Evolutionary conservation across 2,329 filamentous ascomycete species (phyloP).

Genomic region (Rhytidhysteron rufulum): DNA sequence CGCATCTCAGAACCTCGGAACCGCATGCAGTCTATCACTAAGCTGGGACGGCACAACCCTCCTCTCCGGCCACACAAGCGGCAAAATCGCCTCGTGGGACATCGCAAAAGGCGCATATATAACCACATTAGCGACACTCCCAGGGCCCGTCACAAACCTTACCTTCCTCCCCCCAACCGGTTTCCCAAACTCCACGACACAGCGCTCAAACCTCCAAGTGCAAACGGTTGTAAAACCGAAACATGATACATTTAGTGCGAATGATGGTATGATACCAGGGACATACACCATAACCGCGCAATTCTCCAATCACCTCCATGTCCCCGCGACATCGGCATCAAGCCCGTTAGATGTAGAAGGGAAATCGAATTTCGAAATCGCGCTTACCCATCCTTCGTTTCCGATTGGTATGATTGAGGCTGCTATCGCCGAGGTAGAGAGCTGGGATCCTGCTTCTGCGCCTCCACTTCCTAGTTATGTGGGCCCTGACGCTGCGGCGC

Average conservation of each 20-base stretch:
- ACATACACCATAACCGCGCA: slow-evolving; percentile 65
- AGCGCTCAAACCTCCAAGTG: slow-evolving; percentile 45
- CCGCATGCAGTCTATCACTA: slow-evolving; percentile 64
- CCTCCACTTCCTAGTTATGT: too few species aligned
- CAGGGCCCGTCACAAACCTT: slow-evolving; percentile 79
- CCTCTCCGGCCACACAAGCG: slow-evolving; percentile 75
- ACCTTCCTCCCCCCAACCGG: slow-evolving; percentile 63
- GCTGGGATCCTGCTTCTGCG: slow-evolving; percentile 15
- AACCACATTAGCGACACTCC: slow-evolving; percentile 66
- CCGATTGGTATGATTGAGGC: slow-evolving; percentile 38
- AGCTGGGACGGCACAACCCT: slow-evolving; percentile 80
- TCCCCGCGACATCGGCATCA: slow-evolving; percentile 26
- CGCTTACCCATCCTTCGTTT: slow-evolving; percentile 42
- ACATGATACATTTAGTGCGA: slow-evolving; percentile 49
- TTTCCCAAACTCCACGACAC: slow-evolving; percentile 33
- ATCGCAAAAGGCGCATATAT: slow-evolving; percentile 66
- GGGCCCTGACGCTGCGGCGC: too few species aligned
- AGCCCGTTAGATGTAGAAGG: slow-evolving; percentile 10
- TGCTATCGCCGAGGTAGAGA: slow-evolving; percentile 30
- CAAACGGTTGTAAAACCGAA: slow-evolving; percentile 76
- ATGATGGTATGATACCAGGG: slow-evolving; percentile 41
- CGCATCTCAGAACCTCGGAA: slow-evolving; percentile 61
- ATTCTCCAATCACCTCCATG: slow-evolving; percentile 41
- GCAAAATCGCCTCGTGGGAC: slow-evolving; percentile 78
- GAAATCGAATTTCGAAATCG: slow-evolving; percentile 34